A percentile compares a stretch with the other conserved stretches of the same genome.
Conservation (phyloP, 2,329 filamentous ascomycete genomes). For the Aspergillus candidus region DNA sequence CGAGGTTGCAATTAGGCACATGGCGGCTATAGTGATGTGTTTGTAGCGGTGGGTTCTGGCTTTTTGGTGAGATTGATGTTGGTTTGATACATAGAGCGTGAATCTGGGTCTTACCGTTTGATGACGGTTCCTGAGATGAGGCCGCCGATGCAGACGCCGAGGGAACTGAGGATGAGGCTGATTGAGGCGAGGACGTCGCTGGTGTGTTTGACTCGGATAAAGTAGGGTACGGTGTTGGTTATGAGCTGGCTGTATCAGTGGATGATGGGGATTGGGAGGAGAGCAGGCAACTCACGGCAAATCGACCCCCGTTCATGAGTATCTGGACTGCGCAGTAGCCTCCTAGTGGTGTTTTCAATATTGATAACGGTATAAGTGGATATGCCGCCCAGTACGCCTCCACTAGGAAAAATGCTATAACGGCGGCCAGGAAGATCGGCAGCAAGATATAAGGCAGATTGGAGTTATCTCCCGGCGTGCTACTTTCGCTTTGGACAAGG, state of each 20-base stretch:
- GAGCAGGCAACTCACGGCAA: background rate
- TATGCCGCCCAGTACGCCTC: constrained; percentile 2
- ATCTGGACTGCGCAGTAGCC: background rate
- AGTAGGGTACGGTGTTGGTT: constrained; percentile 12
- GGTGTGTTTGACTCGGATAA: constrained; percentile 12
- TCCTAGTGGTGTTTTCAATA: background rate
- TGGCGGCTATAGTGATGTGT: constrained; percentile 1
- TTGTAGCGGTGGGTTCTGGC: constrained; percentile 4
- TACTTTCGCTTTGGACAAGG: background rate
- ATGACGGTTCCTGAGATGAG: constrained; percentile 7
- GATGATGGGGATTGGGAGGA: background rate
- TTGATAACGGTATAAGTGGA: background rate
- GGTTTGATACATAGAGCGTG: background rate
- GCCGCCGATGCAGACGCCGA: constrained; percentile 9
- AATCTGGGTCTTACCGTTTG: constrained; percentile 7
- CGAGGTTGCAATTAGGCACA: background rate
- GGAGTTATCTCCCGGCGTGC: background rate
- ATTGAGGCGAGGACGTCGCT: constrained; percentile 10
- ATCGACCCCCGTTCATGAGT: background rate
- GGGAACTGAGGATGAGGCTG: constrained; percentile 2
- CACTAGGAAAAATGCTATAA: background rate
- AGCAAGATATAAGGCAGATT: background rate
- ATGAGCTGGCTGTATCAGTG: constrained; percentile 1
- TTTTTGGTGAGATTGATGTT: background rate
- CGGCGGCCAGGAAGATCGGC: background rate